phyloP scores from a whole-genome alignment of 2,329 filamentous ascomycete genomes.

The Rutstroemia sp. region DNA sequence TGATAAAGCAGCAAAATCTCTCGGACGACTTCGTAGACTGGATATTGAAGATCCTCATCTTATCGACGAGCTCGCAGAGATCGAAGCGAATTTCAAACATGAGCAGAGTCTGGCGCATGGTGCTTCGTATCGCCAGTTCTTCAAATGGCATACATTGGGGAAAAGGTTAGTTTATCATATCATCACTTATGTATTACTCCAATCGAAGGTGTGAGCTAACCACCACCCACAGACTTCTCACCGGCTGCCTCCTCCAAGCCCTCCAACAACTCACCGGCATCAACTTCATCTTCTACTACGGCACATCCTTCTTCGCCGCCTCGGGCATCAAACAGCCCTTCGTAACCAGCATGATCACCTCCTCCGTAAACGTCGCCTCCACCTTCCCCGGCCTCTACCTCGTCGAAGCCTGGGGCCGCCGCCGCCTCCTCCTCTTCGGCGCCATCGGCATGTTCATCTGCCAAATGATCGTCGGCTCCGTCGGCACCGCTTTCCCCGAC shows the following conservation, averaged over 20 bases:
- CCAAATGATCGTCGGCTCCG: constrained; percentile 78
- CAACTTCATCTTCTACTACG: constrained; percentile 89
- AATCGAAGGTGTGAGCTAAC: not conserved
- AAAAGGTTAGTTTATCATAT: not conserved
- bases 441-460: constrained; percentile 76
- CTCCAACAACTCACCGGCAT: constrained; percentile 55
- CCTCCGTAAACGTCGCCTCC: constrained; percentile 67
- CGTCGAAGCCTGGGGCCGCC: constrained; percentile 77
- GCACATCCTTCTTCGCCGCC: constrained; percentile 83
- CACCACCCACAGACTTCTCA: not conserved
- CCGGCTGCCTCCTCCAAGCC: constrained; percentile 3
- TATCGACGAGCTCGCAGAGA: not conserved
- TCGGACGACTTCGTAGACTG: constrained; percentile 56
- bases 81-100: constrained; percentile 1
- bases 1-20: constrained; percentile 48
- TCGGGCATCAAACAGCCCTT: constrained; percentile 61
- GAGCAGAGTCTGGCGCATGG: not conserved
- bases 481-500: constrained; percentile 31
- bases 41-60: constrained; percentile 38
- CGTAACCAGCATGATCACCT: constrained; percentile 76
- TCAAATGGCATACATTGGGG: constrained; percentile 5
- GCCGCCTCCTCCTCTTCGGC: constrained; percentile 70
- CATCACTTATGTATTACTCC: not conserved
- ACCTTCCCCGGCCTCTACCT: constrained; percentile 77
- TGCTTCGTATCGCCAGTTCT: constrained; percentile 4